These are phyloP conservation scores for Rhodotorula kratochvilovae DNA, from an alignment of 768 basidiomycete genomes.

Conservation along the genomic window DNA sequence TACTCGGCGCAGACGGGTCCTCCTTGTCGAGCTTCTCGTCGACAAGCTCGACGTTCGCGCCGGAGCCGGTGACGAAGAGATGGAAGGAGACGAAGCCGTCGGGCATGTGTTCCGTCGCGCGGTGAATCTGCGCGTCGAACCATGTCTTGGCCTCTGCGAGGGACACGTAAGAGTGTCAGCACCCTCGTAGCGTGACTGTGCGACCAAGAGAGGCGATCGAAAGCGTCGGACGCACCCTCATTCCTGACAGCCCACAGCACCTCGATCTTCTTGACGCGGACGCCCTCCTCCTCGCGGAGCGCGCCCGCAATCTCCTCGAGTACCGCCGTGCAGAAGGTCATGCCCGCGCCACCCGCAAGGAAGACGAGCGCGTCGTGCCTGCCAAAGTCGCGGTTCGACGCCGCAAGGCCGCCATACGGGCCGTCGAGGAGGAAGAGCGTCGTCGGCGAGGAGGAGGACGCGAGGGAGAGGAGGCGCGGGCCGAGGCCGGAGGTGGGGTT, in stretches of 20 bases:
- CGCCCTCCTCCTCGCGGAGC: conserved; percentile 9
- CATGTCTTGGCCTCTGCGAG: conserved; percentile 16
- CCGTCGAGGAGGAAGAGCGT: conserved; percentile 43
- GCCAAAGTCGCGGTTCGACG: conserved; percentile 22
- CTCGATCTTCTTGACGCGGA: conserved; percentile 10
- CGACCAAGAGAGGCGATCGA: too few species aligned
- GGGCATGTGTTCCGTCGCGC: background rate
- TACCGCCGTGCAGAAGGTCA: conserved; percentile 22
- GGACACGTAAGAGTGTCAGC: background rate
- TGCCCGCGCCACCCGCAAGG: conserved; percentile 40
- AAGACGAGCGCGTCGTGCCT: conserved; percentile 32
- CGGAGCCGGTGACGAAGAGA: conserved; percentile 16
- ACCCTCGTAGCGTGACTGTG: too few species aligned
- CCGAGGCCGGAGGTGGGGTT: conserved; percentile 15
- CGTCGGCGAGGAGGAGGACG: conserved; percentile 6
- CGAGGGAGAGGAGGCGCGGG: conserved; percentile 24
- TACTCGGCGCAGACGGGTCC: background rate
- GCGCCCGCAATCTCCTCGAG: conserved; percentile 20
- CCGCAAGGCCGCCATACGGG: conserved; percentile 37
- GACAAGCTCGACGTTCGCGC: background rate
- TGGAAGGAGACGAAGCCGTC: conserved; percentile 7
- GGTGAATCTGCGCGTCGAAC: conserved; percentile 20
- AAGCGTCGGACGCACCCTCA: conserved; percentile 18
- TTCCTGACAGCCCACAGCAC: conserved; percentile 22
- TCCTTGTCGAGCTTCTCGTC: conserved; percentile 19